Evolutionary conservation across 305 asterid genomes (phyloP).

Genomic region (Withania somnifera): DNA sequence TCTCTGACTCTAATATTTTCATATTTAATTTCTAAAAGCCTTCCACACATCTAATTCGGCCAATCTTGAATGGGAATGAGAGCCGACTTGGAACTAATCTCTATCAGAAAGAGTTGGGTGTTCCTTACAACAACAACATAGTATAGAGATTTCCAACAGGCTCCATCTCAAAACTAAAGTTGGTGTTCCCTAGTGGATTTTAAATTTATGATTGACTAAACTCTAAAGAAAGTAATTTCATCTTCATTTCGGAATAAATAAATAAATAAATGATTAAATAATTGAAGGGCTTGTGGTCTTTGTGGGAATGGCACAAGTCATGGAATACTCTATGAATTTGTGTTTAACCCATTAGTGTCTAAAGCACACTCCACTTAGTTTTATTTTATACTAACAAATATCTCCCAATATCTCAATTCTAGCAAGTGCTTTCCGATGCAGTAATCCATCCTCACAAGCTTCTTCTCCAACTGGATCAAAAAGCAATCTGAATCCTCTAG

Average conservation of each 20-base stretch:
- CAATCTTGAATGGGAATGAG: too few species aligned
- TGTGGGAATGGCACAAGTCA: slow-evolving; percentile 28
- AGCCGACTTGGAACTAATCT: too few species aligned
- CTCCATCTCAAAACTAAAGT: too few species aligned
- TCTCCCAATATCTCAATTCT: not conserved
- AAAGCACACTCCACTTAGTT: slow-evolving; percentile 17
- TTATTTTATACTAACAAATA: not conserved
- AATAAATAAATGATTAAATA: not conserved
- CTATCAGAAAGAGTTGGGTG: too few species aligned
- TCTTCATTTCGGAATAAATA: not conserved
- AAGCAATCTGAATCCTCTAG: not conserved
- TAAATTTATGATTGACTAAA: not conserved
- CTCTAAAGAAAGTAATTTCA: not conserved
- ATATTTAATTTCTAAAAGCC: not conserved
- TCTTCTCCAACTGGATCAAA: not conserved
- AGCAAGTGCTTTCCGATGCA: slow-evolving; percentile 23
- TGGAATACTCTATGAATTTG: slow-evolving; percentile 4
- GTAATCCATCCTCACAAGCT: slow-evolving; percentile 15
- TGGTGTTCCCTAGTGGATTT: not conserved
- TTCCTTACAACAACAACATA: too few species aligned
- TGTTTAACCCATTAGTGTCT: slow-evolving; percentile 11
- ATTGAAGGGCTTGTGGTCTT: slow-evolving; percentile 16
- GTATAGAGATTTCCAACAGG: too few species aligned
- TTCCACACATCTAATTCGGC: not conserved
- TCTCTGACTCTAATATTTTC: not conserved